A percentile compares a stretch with the other conserved stretches of the same genome.
Conservation (phyloP, 2,329 filamentous ascomycete species). For the Penicillium occitanis region DNA sequence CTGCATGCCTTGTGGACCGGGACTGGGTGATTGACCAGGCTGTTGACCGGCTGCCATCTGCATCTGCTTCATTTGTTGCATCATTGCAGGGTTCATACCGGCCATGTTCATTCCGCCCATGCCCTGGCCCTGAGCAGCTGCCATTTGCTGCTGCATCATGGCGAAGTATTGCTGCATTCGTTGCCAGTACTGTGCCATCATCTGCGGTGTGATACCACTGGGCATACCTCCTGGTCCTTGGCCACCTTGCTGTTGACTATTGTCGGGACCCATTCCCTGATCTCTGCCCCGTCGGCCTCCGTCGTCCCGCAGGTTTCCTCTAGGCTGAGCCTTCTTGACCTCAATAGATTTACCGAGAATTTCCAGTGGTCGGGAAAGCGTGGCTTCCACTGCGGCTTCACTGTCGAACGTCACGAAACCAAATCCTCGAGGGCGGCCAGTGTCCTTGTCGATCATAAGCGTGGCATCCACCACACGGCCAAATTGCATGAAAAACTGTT, state of each 20-base stretch:
- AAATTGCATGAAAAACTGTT: slow-evolving; percentile 94
- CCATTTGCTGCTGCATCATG: slow-evolving; percentile 92
- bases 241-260: slow-evolving; percentile 47
- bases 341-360: slow-evolving; percentile 97
- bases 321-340: slow-evolving; percentile 95
- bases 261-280: slow-evolving; percentile 38
- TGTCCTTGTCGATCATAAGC: slow-evolving; percentile 99
- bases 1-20: slow-evolving; percentile 57
- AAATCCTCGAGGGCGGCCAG: slow-evolving; percentile 91
- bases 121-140: slow-evolving; percentile 49
- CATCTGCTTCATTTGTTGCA: slow-evolving; percentile 70
- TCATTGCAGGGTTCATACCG: slow-evolving; percentile 68
- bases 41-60: slow-evolving; percentile 40
- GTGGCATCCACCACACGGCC: slow-evolving; percentile 95
- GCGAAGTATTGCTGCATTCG: slow-evolving; percentile 97
- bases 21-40: slow-evolving; percentile 37
- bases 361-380: slow-evolving; percentile 77
- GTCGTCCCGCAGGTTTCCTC: slow-evolving; percentile 88
- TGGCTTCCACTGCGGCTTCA: slow-evolving; percentile 90
- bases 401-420: slow-evolving; percentile 98
- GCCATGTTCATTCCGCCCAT: slow-evolving; percentile 59
- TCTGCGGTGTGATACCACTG: slow-evolving; percentile 82
- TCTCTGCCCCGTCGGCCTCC: slow-evolving; percentile 48
- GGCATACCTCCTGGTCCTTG: slow-evolving; percentile 42
- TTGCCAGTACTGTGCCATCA: slow-evolving; percentile 98